phyloP scores from a whole-genome alignment of 2,329 filamentous ascomycete species.

The Aspergillus nomiae region DNA sequence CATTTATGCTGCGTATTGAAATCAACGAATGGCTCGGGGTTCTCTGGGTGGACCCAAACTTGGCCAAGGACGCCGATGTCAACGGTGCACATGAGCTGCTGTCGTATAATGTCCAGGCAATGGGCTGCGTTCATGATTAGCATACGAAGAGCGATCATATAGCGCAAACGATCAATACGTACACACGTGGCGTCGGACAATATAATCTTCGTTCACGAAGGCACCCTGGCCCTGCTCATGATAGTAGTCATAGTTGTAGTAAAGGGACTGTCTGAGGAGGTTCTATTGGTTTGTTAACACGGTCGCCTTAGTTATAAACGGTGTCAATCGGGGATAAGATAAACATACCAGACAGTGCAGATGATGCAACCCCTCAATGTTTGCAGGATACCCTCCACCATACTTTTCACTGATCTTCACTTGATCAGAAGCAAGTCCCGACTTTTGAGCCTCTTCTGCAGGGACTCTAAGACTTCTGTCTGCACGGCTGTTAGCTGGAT shows the following conservation, averaged over 20 bases:
- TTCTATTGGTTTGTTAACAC: constrained; percentile 46
- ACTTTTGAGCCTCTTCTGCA: constrained; percentile 50
- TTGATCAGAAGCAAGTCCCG: constrained; percentile 57
- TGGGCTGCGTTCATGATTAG: constrained; percentile 46
- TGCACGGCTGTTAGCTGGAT: constrained; percentile 22
- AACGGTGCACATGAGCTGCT: constrained; percentile 65
- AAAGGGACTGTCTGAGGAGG: constrained; percentile 59
- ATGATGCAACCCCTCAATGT: constrained; percentile 37
- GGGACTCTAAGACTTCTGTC: constrained; percentile 54
- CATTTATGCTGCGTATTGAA: constrained; percentile 64
- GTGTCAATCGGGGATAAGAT: background rate
- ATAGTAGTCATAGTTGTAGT: constrained; percentile 64
- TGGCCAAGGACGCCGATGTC: constrained; percentile 64
- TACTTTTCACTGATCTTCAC: constrained; percentile 58
- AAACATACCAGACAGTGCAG: constrained; percentile 55
- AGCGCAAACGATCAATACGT: constrained; percentile 30
- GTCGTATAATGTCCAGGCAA: constrained; percentile 63
- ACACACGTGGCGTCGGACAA: constrained; percentile 61
- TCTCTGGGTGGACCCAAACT: constrained; percentile 56
- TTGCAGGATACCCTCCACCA: constrained; percentile 56
- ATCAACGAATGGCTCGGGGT: constrained; percentile 58
- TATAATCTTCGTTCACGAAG: constrained; percentile 58
- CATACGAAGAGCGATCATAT: background rate
- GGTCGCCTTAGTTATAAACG: too few species aligned
- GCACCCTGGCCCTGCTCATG: constrained; percentile 51